Evolutionary conservation across 2,329 filamentous ascomycete genomes (phyloP), one percentile per base, ranked within the genome.

Genomic region (Diplodia mutila): DNA sequence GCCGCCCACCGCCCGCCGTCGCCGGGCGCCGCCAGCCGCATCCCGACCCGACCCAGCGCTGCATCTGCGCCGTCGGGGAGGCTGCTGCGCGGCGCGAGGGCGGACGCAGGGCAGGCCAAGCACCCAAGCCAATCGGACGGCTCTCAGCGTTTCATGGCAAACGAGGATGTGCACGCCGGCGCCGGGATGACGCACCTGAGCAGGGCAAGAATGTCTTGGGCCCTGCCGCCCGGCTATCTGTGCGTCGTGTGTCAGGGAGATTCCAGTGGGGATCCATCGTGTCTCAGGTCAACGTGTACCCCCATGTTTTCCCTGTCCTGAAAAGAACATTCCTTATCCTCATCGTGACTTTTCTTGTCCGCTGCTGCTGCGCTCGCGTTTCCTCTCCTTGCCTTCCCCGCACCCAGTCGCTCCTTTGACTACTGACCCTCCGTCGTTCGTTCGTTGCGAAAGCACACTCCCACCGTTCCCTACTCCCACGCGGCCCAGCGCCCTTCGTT

Each of bases 251-350:
- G 54, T 67, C 65, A 67, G 65, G 65, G 65, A 67, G 65, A 67
- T 67, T 67, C 65, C 65, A 67, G 65, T 67, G 65, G 65, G 54
- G 65, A 67, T 67, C 65, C 65, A 59, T 66, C 64, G 52, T 59
- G 64, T 67, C 65, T 67, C 65, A 61, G 65, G 65, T 61, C 65
- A 67, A 67, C 65, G 65, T 67, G 65, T 67, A 67, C 53, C 65
- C 55, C 65, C 65, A 67, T 61, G 53, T 67, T 67, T 67, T 37
- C 54, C 65, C 54, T 67, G 53, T n/a, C 53, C 54, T 59, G 51
- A 55, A 52, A 52, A 65, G 59, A 53, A 46, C 64, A 66, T 66
- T 66, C 64, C 64, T 57, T 66, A 66, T 66, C 65, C 65, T 46
- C 48, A 59, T 57, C 65, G 42, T 49, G 61, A 61, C 25, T 48